Percentiles rank a stretch among this genome's conserved stretches.
Conservation (phyloP, 495 filamentous ascomycete species). For the Xylaria castorea region DNA sequence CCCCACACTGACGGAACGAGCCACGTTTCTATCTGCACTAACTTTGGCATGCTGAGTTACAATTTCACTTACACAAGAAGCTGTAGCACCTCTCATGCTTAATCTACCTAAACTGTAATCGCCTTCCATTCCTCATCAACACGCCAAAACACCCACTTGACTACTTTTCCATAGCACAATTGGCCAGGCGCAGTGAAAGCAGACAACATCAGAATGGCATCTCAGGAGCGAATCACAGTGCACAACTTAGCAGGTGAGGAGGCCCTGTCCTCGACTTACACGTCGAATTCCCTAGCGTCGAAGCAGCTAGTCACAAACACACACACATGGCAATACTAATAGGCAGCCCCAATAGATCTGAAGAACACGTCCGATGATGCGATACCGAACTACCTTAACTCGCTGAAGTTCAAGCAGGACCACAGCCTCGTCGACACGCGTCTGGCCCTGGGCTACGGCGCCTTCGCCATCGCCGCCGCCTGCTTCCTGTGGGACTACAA, state of each 20-base stretch:
- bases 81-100: neutral
- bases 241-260: slow-evolving; percentile 69
- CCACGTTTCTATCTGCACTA: slow-evolving; percentile 25
- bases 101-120: neutral
- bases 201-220: slow-evolving; percentile 44
- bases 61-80: slow-evolving; percentile 12
- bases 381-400: slow-evolving; percentile 88
- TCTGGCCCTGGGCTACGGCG: slow-evolving; percentile 80
- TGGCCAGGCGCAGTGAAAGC: neutral
- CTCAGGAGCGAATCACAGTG: slow-evolving; percentile 67
- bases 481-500: slow-evolving; percentile 93
- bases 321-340: slow-evolving; percentile 16
- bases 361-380: slow-evolving; percentile 97
- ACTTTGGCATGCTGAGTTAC: slow-evolving; percentile 9
- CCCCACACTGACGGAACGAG: slow-evolving; percentile 33
- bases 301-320: neutral
- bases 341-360: slow-evolving; percentile 69
- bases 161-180: neutral
- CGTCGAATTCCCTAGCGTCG: neutral
- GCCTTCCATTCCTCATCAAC: neutral
- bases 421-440: slow-evolving; percentile 83
- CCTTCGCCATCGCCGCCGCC: slow-evolving; percentile 77
- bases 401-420: slow-evolving; percentile 79
- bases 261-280: slow-evolving; percentile 19
- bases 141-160: neutral